Percentiles rank a stretch among this genome's conserved stretches.
These are phyloP conservation scores for Termitomyces sp. DNA, from an alignment of 768 basidiomycete species.

Conservation along the genomic window DNA sequence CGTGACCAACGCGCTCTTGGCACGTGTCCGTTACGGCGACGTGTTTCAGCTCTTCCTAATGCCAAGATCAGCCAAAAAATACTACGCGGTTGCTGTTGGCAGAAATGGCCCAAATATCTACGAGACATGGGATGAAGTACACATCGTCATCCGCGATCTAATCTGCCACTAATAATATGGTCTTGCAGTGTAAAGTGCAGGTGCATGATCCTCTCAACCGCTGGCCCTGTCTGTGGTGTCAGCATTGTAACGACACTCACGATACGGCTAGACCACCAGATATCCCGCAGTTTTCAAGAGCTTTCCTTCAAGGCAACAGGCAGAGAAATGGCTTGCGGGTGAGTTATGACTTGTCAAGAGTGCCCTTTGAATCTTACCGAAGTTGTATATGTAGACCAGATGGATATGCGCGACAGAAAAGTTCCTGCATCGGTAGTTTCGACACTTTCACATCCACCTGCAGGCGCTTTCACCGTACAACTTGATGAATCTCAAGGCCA, in stretches of 20 bases:
- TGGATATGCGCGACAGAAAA: background rate
- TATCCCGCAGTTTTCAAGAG: conserved; percentile 53
- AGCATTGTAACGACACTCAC: background rate
- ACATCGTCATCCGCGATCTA: conserved; percentile 7
- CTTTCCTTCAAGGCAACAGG: conserved; percentile 40
- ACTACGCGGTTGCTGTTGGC: conserved; percentile 60
- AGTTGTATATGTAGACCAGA: background rate
- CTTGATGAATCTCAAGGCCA: background rate
- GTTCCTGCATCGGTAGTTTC: background rate
- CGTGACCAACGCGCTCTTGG: too few relatives aligned
- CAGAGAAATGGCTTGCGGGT: conserved; percentile 50
- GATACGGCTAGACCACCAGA: conserved; percentile 41
- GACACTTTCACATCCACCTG: too few relatives aligned
- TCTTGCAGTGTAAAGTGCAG: conserved; percentile 42
- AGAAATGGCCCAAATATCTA: conserved; percentile 58
- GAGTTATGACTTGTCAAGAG: background rate
- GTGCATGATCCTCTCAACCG: conserved; percentile 20
- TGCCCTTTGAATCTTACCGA: background rate
- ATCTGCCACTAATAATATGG: background rate
- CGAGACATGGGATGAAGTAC: conserved; percentile 56
- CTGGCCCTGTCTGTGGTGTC: background rate
- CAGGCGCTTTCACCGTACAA: too few relatives aligned
- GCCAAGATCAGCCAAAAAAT: conserved; percentile 37
- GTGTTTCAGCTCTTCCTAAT: conserved; percentile 9
- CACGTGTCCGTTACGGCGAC: too few relatives aligned